Conservation (phyloP, 345 rosid genomes). For the Viola odorata region DNA sequence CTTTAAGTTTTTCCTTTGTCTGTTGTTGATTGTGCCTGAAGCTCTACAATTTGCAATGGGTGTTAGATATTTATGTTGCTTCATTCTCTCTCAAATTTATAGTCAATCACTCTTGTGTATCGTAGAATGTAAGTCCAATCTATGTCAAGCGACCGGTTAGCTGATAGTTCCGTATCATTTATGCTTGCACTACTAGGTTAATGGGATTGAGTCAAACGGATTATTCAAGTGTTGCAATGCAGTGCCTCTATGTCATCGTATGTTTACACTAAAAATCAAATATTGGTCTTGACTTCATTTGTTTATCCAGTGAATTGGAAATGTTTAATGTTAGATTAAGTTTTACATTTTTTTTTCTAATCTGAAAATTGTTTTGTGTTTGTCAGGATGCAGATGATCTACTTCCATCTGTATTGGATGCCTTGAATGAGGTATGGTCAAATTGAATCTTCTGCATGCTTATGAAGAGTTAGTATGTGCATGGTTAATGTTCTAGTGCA, state of each 20-base stretch:
- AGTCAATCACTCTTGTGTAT: too few species aligned
- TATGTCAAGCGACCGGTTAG: too few species aligned
- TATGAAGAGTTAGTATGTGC: too few species aligned
- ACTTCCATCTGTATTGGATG: constrained; percentile 81
- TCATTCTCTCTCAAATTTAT: too few species aligned
- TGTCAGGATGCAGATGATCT: constrained; percentile 81
- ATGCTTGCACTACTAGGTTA: background rate
- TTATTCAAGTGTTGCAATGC: background rate
- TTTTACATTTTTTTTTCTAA: background rate
- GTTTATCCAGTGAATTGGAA: background rate
- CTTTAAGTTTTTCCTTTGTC: too few species aligned
- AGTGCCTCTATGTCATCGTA: background rate
- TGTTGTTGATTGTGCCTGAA: too few species aligned
- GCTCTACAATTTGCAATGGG: too few species aligned
- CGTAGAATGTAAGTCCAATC: too few species aligned
- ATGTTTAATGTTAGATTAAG: background rate
- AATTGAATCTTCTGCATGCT: background rate
- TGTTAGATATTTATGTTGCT: too few species aligned
- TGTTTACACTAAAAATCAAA: background rate
- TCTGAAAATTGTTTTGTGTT: constrained; percentile 8
- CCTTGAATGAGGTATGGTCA: constrained; percentile 79
- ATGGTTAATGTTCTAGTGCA: too few species aligned
- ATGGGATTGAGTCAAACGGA: background rate
- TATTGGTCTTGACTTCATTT: background rate
- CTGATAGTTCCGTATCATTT: too few species aligned